Percentiles rank a stretch among this genome's conserved stretches.
Conservation (phyloP, 2,329 filamentous ascomycete species). For the Cylindrodendrum hubeiense region DNA sequence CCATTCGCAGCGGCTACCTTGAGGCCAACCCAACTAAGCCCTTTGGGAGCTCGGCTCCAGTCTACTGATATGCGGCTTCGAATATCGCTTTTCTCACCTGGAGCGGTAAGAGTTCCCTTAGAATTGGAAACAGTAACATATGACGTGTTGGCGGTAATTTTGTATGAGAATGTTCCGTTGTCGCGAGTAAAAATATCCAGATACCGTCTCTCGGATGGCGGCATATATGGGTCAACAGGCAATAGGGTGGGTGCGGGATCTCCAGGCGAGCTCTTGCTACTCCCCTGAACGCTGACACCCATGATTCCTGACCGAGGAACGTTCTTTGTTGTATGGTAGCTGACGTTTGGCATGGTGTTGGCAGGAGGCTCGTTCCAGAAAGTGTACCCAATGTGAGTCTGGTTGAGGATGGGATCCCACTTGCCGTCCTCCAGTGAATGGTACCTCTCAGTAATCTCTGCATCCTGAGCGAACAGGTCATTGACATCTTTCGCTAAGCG, state of each 20-base stretch:
- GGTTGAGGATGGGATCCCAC: background rate
- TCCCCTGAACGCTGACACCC: background rate
- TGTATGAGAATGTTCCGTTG: background rate
- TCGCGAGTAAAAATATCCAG: background rate
- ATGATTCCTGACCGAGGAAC: background rate
- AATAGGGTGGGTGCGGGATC: background rate
- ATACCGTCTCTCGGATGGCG: background rate
- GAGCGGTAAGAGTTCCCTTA: background rate
- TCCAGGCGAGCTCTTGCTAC: background rate
- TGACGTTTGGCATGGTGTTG: background rate
- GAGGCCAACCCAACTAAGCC: background rate
- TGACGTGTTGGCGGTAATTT: background rate
- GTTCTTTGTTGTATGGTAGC: background rate
- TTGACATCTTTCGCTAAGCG: background rate
- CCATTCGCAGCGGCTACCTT: background rate
- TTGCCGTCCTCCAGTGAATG: background rate
- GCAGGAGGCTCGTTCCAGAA: background rate
- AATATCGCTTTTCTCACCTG: background rate
- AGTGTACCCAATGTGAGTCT: background rate
- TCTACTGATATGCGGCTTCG: background rate
- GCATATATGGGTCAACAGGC: background rate
- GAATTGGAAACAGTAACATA: background rate
- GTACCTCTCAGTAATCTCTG: background rate
- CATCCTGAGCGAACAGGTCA: background rate
- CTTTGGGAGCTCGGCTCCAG: constrained; percentile 47